Evolutionary conservation across 2,329 filamentous ascomycete genomes (phyloP).

Genomic region (Monilinia vaccinii-corymbosi): DNA sequence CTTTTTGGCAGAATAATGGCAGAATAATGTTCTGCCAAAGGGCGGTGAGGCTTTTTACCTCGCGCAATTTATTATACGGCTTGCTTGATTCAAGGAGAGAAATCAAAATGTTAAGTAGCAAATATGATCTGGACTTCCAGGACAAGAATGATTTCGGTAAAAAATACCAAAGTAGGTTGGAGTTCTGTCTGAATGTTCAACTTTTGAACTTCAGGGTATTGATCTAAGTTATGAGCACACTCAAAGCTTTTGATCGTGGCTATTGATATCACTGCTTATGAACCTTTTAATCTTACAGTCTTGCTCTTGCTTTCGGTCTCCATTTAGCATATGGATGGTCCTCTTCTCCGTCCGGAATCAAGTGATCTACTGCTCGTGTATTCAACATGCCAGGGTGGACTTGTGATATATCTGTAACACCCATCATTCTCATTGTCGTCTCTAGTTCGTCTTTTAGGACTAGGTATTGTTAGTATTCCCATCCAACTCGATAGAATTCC

Average conservation of each 20-base stretch:
- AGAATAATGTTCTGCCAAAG: neutral
- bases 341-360: slow-evolving; percentile 33
- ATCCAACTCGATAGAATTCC: neutral
- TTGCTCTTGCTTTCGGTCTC: slow-evolving; percentile 26
- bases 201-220: neutral
- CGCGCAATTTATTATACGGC: neutral
- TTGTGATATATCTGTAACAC: slow-evolving; percentile 51
- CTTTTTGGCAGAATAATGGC: neutral
- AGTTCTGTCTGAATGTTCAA: neutral
- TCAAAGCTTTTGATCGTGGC: neutral
- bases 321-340: slow-evolving; percentile 38
- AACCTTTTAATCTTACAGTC: neutral
- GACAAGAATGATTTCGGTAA: neutral
- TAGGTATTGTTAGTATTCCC: slow-evolving; percentile 19
- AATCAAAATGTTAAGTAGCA: neutral
- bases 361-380: slow-evolving; percentile 39
- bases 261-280: neutral
- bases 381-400: slow-evolving; percentile 54
- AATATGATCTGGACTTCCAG: neutral
- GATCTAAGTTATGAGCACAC: neutral
- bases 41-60: neutral
- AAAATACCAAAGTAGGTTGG: neutral
- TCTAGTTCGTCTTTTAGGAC: slow-evolving; percentile 52
- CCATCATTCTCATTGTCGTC: slow-evolving; percentile 57
- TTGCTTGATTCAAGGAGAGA: neutral